Evolutionary conservation across 768 basidiomycete species (phyloP).

Genomic region (Leucocoprinus birnbaumii): DNA sequence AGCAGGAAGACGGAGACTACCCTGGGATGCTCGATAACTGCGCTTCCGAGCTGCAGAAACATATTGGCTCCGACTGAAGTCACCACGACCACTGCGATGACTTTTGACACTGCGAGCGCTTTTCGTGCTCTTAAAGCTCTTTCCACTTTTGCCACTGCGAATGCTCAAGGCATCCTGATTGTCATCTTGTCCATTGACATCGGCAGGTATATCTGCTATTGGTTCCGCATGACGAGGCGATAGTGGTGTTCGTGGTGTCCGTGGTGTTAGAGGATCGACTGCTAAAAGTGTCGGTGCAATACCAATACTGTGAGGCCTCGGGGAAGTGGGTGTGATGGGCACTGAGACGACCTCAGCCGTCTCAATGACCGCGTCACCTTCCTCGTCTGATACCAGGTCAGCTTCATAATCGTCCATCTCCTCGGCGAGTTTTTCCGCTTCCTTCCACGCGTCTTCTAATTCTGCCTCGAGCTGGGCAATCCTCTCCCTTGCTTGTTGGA

Average conservation of each 20-base stretch:
- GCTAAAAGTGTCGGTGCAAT: conserved; percentile 15
- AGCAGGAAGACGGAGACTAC: conserved; percentile 60
- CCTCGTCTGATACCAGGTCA: conserved; percentile 26
- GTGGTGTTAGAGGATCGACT: conserved; percentile 15
- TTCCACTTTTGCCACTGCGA: conserved; percentile 22
- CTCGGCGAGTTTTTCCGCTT: conserved; percentile 68
- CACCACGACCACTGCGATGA: conserved; percentile 20
- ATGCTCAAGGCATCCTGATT: conserved; percentile 10
- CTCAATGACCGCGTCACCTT: conserved; percentile 40
- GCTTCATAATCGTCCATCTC: conserved; percentile 67
- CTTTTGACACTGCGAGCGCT: conserved; percentile 31
- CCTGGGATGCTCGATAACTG: conserved; percentile 60
- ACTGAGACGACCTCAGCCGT: conserved; percentile 44
- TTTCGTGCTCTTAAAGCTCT: conserved; percentile 28
- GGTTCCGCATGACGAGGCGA: conserved; percentile 15
- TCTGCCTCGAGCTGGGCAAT: conserved; percentile 63
- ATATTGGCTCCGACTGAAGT: conserved; percentile 33
- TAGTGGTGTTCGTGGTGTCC: conserved; percentile 19
- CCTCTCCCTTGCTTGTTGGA: conserved; percentile 41
- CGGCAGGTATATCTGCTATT: conserved; percentile 10
- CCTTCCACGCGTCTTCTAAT: conserved; percentile 78
- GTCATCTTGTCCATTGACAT: conserved; percentile 9
- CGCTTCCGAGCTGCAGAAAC: conserved; percentile 66
- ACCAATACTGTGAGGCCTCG: conserved; percentile 16
- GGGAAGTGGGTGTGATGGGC: conserved; percentile 20